Evolutionary conservation across 371 early-diverging fungal genomes (phyloP).

Genomic region (Coemansia sp.): DNA sequence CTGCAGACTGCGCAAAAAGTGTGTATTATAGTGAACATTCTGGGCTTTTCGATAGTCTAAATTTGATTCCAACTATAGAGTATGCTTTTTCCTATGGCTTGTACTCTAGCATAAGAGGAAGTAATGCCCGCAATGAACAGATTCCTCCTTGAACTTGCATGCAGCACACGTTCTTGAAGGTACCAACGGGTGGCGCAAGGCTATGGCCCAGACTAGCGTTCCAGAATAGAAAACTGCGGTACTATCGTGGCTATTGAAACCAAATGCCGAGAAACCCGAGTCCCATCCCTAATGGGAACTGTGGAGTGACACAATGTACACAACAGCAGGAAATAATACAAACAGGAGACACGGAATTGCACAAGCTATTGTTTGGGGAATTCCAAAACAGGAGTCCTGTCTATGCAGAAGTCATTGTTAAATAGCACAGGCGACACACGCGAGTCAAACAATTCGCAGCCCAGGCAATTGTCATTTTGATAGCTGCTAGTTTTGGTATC

Average conservation of each 20-base stretch:
- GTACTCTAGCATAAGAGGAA: neutral
- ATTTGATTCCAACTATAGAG: neutral
- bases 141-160: neutral
- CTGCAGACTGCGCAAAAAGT: neutral
- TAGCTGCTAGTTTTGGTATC: neutral
- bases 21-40: neutral
- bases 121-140: neutral
- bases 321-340: neutral
- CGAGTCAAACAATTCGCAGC: neutral
- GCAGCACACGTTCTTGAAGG: constrained; percentile 1
- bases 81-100: neutral
- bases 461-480: neutral
- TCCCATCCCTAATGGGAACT: constrained; percentile 1
- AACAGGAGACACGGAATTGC: neutral
- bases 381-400: constrained; percentile 4
- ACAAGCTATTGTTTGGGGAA: neutral
- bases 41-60: neutral
- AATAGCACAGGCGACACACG: neutral
- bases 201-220: constrained; percentile 1
- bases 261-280: neutral
- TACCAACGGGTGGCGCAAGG: neutral
- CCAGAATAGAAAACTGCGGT: neutral
- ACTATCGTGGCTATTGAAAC: neutral
- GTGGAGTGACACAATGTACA: neutral
- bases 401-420: neutral